Evolutionary conservation across 176 grass and related monocot species (phyloP).

Genomic region (barley (Hordeum vulgare)): DNA sequence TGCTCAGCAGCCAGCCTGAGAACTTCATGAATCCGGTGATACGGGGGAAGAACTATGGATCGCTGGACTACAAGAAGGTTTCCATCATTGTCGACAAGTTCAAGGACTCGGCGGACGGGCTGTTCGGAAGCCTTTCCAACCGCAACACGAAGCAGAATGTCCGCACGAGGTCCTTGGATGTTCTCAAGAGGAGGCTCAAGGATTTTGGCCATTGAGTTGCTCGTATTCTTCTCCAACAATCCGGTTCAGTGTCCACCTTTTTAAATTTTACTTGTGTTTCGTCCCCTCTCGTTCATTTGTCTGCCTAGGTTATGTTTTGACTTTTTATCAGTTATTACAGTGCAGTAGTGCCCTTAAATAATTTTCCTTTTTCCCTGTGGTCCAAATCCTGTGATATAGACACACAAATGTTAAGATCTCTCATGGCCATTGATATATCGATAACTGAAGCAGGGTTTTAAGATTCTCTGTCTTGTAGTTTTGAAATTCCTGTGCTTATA

Average conservation of each 20-base stretch:
- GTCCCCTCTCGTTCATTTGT: background rate
- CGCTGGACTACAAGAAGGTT: conserved; percentile 85
- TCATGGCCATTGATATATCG: background rate
- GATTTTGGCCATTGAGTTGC: background rate
- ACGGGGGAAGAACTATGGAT: conserved; percentile 73
- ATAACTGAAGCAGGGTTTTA: background rate
- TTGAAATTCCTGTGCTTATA: too few species aligned
- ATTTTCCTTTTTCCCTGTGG: background rate
- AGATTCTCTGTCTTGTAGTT: background rate
- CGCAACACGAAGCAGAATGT: conserved; percentile 66
- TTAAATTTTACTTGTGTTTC: background rate
- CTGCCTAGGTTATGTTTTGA: background rate
- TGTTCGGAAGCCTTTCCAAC: conserved; percentile 74
- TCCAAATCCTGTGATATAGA: background rate
- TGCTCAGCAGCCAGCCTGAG: conserved; percentile 92
- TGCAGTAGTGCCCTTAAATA: background rate
- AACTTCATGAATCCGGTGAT: conserved; percentile 93
- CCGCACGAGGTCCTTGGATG: conserved; percentile 91
- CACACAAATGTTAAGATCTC: background rate
- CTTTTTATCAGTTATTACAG: background rate
- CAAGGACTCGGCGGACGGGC: conserved; percentile 67
- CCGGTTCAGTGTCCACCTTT: background rate
- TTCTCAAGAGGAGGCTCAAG: conserved; percentile 63
- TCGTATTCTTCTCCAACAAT: background rate
- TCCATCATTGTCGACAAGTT: conserved; percentile 71